phyloP scores from a whole-genome alignment of 1,284 basidiomycete genomes.

The Marasmius fiardii region DNA sequence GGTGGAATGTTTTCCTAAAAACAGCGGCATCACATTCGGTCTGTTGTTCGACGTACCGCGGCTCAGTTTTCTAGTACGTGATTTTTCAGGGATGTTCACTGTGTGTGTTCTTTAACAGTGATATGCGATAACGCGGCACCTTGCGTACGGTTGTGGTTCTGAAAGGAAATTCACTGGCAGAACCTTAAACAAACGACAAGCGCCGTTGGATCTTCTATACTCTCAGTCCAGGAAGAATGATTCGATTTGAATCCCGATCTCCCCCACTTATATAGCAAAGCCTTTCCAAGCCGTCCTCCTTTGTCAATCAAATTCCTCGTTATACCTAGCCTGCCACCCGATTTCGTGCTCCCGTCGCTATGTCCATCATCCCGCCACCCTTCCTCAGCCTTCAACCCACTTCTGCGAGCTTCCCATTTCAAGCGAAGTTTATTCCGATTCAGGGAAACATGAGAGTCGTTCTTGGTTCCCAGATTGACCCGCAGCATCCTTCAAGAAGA shows the following conservation, averaged over 20 bases:
- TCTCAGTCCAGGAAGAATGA: not conserved
- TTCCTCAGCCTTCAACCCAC: conserved; percentile 32
- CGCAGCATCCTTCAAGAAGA: conserved; percentile 15
- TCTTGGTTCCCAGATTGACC: conserved; percentile 27
- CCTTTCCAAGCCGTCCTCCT: not conserved
- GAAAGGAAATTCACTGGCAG: conserved; percentile 20
- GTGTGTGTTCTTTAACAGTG: no score
- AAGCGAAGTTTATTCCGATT: conserved; percentile 34
- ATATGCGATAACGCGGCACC: no score
- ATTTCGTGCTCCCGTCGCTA: not conserved
- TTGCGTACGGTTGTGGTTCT: not conserved
- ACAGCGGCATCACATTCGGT: no score
- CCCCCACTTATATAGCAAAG: not conserved
- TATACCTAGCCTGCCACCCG: not conserved
- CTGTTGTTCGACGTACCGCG: no score
- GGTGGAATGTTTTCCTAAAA: no score
- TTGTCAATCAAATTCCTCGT: conserved; percentile 4
- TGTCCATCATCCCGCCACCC: conserved; percentile 12
- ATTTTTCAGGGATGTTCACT: no score
- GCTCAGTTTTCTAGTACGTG: not conserved
- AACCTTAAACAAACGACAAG: not conserved
- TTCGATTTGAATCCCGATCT: not conserved
- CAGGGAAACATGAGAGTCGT: conserved; percentile 25
- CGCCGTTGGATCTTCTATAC: not conserved
- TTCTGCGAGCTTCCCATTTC: conserved; percentile 40